Evolutionary conservation across 2,329 filamentous ascomycete genomes (phyloP).

Genomic region (Trichophyton verrucosum): DNA sequence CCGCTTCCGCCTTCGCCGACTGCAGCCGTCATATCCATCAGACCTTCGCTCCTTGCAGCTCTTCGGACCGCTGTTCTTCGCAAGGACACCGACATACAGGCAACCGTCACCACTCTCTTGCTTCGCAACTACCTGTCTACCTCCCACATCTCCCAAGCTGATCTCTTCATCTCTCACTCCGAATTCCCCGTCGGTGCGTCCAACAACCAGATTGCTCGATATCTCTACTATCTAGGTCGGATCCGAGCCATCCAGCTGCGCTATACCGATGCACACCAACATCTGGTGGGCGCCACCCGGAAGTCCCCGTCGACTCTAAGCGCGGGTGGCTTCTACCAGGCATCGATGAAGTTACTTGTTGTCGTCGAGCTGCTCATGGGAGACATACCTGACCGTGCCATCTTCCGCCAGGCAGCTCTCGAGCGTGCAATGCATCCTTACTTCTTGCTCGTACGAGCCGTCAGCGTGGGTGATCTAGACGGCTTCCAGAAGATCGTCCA

Average conservation of each 20-base stretch:
- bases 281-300: slow-evolving; percentile 81
- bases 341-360: slow-evolving; percentile 87
- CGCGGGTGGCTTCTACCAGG: slow-evolving; percentile 88
- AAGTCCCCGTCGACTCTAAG: slow-evolving; percentile 86
- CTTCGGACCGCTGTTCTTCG: slow-evolving; percentile 90
- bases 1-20: slow-evolving; percentile 80
- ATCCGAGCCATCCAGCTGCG: slow-evolving; percentile 92
- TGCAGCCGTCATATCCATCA: slow-evolving; percentile 74
- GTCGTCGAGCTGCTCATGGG: slow-evolving; percentile 97
- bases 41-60: slow-evolving; percentile 73
- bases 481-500: slow-evolving; percentile 83
- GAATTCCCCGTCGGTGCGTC: slow-evolving; percentile 87
- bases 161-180: slow-evolving; percentile 88
- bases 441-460: slow-evolving; percentile 84
- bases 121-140: slow-evolving; percentile 93
- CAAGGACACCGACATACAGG: slow-evolving; percentile 95
- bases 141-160: slow-evolving; percentile 92
- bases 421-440: slow-evolving; percentile 86
- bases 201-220: slow-evolving; percentile 96
- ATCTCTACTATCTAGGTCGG: slow-evolving; percentile 91
- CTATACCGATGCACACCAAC: slow-evolving; percentile 93
- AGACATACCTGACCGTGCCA: slow-evolving; percentile 88
- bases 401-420: slow-evolving; percentile 80
- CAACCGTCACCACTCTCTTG: slow-evolving; percentile 84
- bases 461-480: slow-evolving; percentile 89